Evolutionary conservation across 169 alveolate genomes (phyloP), one percentile per base, ranked within the genome.

Genomic region (Eimeria necatrix): DNA sequence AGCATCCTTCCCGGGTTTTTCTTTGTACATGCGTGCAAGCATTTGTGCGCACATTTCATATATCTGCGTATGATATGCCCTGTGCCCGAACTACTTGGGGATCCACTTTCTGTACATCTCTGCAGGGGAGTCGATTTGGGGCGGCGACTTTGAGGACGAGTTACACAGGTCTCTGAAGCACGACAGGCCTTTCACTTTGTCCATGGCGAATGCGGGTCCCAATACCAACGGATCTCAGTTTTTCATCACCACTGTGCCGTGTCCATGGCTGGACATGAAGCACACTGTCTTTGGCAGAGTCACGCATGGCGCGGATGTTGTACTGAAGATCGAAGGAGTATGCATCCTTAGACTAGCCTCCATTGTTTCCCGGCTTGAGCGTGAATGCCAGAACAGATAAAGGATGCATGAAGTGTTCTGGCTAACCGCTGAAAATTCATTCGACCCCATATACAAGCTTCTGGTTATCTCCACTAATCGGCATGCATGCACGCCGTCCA

Each of bases 201-300:
- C 99, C 48, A 99, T 99, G 99, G 99, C 99, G n/a, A 99, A 99
- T 96, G 98, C 99, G 22, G 99, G 99, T 6, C 99, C 99, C 22
- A 98, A 99, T 95, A 99, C 99, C 20, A 99, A 99, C 97, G 99
- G 99, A 14, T 98, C 99, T 56, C 99, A 99, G 96, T 99, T 99
- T 96, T 99, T 99, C 96, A 99, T 99, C 89, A 99, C 99, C 46
- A 98, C 99, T 10, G 99, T 98, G 4, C 87, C 91, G 2, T 98
- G 99, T 93, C 99, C 99, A 46, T 99, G 99, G 99, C 97, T 99
- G 80, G 99, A 99, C 96, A 98, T 98, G 88, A 98, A 98, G 95
- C 99, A 99, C 97, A 98, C 99, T 16, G 99, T 99, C 52, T 99
- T 99, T 96, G 99, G 99, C 26, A 96, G 98, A 93, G 99, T 99